Conservation (phyloP, 768 basidiomycete genomes). For the Pisolithus marmoratus region DNA sequence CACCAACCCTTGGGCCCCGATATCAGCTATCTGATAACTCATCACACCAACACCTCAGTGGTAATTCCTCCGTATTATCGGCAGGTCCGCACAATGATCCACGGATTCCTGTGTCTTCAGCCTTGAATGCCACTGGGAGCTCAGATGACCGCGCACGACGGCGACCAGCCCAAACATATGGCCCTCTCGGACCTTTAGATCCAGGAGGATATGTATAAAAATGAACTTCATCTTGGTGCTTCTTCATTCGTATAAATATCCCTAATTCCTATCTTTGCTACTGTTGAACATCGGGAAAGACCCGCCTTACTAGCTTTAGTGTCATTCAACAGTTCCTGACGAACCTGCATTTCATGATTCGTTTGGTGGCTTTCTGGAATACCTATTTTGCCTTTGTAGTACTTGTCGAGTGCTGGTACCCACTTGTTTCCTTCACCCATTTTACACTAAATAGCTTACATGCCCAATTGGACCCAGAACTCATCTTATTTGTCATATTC, state of each 20-base stretch:
- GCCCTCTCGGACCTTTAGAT: slow-evolving; percentile 55
- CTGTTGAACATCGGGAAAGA: slow-evolving; percentile 3
- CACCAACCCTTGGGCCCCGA: slow-evolving; percentile 39
- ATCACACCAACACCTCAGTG: slow-evolving; percentile 28
- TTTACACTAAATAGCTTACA: background rate
- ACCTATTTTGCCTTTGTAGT: background rate
- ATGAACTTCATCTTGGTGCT: slow-evolving; percentile 17
- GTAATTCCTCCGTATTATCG: slow-evolving; percentile 51
- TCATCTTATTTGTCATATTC: background rate
- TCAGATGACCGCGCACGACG: slow-evolving; percentile 37
- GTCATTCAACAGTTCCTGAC: background rate
- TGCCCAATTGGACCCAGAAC: background rate
- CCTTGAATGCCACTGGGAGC: slow-evolving; percentile 18
- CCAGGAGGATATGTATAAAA: slow-evolving; percentile 49
- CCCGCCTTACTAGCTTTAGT: background rate
- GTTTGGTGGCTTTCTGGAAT: background rate
- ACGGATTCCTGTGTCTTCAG: slow-evolving; percentile 28
- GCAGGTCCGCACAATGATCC: slow-evolving; percentile 34
- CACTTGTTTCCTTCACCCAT: background rate
- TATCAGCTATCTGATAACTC: slow-evolving; percentile 62
- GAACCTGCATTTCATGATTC: background rate
- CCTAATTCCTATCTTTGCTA: slow-evolving; percentile 5
- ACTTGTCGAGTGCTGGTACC: background rate
- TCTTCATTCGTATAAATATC: slow-evolving; percentile 27
- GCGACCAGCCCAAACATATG: slow-evolving; percentile 34